Conservation (phyloP, 164 flowering plant species). For the Santalum album region DNA sequence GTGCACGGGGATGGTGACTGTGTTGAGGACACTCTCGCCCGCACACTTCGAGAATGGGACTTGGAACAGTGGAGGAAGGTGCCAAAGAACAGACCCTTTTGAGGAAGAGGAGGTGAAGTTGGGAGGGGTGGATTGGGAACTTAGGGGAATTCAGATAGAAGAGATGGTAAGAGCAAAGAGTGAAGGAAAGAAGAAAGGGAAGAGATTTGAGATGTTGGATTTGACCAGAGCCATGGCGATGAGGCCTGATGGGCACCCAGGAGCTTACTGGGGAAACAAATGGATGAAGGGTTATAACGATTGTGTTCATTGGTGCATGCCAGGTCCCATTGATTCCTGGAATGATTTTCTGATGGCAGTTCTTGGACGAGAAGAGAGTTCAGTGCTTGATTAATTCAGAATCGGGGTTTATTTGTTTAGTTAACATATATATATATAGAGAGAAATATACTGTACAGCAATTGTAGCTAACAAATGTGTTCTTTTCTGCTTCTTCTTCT, state of each 20-base stretch:
- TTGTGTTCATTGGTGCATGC: constrained; percentile 91
- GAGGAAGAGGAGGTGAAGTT: constrained; percentile 19
- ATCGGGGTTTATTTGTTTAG: no score
- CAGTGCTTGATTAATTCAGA: no score
- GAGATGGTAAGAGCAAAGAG: constrained; percentile 38
- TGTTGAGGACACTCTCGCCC: constrained; percentile 78
- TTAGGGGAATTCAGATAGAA: constrained; percentile 46
- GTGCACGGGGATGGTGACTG: constrained; percentile 28
- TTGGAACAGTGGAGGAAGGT: constrained; percentile 73
- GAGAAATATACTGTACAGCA: no score
- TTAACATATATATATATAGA: no score
- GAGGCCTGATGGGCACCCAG: constrained; percentile 94
- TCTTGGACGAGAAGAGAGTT: constrained; percentile 11
- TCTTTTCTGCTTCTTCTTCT: no score
- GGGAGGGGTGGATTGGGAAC: constrained; percentile 33
- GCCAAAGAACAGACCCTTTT: constrained; percentile 51
- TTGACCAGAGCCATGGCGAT: constrained; percentile 73
- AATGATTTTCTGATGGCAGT: constrained; percentile 51
- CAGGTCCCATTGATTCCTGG: constrained; percentile 92
- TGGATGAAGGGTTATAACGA: constrained; percentile 69
- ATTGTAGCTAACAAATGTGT: no score
- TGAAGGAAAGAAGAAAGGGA: constrained; percentile 22
- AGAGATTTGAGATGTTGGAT: constrained; percentile 49
- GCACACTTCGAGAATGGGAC: constrained; percentile 75
- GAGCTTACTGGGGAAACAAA: constrained; percentile 50